A percentile compares a stretch with the other conserved stretches of the same genome.
These are phyloP conservation scores for Stemphylium vesicarium DNA, from an alignment of 2,329 filamentous ascomycete species.

Conservation along the genomic window DNA sequence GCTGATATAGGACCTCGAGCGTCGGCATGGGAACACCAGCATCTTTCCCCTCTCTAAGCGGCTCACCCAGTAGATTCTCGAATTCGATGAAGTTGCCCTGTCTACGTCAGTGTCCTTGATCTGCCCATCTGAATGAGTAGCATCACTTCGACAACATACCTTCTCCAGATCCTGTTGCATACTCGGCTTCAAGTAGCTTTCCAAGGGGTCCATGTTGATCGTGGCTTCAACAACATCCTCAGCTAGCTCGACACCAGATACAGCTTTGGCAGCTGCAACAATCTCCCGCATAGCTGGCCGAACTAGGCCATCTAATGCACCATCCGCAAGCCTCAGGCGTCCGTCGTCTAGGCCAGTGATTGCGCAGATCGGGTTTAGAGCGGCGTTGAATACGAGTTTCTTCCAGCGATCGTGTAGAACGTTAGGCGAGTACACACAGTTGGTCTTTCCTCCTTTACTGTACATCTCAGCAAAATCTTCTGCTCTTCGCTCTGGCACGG, in stretches of 20 bases:
- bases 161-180: conserved; percentile 63
- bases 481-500: conserved; percentile 40
- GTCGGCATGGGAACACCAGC: conserved; percentile 59
- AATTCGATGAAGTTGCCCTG: conserved; percentile 63
- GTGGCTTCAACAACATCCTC: conserved; percentile 54
- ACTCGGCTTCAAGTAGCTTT: conserved; percentile 59
- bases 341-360: conserved; percentile 60
- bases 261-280: conserved; percentile 52
- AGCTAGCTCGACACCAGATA: conserved; percentile 51
- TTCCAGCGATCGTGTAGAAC: conserved; percentile 57
- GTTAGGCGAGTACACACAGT: conserved; percentile 51
- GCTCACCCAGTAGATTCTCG: conserved; percentile 64
- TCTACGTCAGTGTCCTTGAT: not conserved
- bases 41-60: conserved; percentile 58
- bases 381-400: conserved; percentile 60
- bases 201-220: conserved; percentile 58
- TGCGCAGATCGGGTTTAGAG: conserved; percentile 61
- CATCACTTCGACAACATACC: conserved; percentile 27
- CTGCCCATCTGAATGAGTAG: not conserved
- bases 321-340: conserved; percentile 56
- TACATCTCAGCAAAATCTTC: conserved; percentile 58
- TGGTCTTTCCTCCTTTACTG: conserved; percentile 53
- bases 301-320: conserved; percentile 57
- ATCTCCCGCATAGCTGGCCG: conserved; percentile 63
- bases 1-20: conserved; percentile 56